Evolutionary conservation across 2,329 filamentous ascomycete genomes (phyloP).

Genomic region (Helotiales sp.): DNA sequence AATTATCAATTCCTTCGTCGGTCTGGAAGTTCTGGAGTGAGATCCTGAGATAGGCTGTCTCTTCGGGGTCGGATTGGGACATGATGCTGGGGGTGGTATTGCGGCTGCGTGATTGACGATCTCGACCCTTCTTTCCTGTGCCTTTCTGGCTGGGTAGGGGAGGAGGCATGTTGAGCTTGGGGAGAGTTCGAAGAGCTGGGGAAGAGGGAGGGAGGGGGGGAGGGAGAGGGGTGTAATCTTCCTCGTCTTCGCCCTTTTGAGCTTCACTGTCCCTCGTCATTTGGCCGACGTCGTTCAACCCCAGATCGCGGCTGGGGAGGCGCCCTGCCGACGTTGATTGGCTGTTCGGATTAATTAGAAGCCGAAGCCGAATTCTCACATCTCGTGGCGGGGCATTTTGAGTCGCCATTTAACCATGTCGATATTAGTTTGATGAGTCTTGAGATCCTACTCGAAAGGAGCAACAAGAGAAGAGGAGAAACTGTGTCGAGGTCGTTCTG

Average conservation of each 20-base stretch:
- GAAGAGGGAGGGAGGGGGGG: too few species aligned
- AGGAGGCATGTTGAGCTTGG: conserved; percentile 57
- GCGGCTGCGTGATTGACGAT: conserved; percentile 70
- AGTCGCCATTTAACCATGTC: too few species aligned
- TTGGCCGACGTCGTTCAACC: not conserved
- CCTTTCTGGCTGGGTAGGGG: conserved; percentile 64
- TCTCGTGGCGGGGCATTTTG: too few species aligned
- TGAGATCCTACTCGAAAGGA: too few species aligned
- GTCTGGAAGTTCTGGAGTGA: conserved; percentile 63
- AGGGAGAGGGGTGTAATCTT: not conserved
- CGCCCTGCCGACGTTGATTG: too few species aligned
- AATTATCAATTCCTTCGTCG: conserved; percentile 72
- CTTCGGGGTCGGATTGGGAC: conserved; percentile 45
- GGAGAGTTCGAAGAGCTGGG: not conserved
- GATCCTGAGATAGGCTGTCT: conserved; percentile 71
- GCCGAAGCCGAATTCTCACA: too few species aligned
- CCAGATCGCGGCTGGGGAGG: not conserved
- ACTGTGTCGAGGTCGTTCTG: too few species aligned
- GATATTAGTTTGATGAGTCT: too few species aligned
- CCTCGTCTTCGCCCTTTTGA: not conserved
- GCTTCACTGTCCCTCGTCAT: not conserved
- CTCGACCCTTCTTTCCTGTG: conserved; percentile 68
- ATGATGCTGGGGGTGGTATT: conserved; percentile 73
- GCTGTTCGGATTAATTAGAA: too few species aligned
- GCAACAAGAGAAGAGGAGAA: too few species aligned